phyloP scores from a whole-genome alignment of 164 flowering plant genomes.

The Macadamia tetraphylla region DNA sequence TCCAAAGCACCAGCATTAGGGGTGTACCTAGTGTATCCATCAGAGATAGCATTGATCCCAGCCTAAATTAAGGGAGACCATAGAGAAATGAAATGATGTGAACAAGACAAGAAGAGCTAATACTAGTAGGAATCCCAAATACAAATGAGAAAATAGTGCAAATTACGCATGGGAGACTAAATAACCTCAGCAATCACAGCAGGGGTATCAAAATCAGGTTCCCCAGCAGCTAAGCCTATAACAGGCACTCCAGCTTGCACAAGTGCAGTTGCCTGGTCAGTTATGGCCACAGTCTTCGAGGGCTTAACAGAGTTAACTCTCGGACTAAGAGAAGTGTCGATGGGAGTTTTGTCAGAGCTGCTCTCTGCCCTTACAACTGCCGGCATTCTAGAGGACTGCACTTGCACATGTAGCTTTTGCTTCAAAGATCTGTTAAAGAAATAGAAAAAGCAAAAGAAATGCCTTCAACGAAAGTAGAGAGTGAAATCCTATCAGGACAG shows the following conservation, averaged over 20 bases:
- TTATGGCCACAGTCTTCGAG: constrained; percentile 82
- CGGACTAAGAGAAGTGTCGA: constrained; percentile 73
- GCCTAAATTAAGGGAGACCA: constrained; percentile 40
- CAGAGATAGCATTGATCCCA: constrained; percentile 88
- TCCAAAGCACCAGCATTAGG: constrained; percentile 90
- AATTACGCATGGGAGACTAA: not conserved
- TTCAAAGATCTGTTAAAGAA: constrained; percentile 22
- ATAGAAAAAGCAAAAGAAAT: not conserved
- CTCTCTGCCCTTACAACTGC: constrained; percentile 37
- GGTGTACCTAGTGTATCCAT: constrained; percentile 89
- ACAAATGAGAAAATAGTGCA: not conserved
- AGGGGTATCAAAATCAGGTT: constrained; percentile 97
- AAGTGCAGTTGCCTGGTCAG: constrained; percentile 92
- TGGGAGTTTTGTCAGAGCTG: constrained; percentile 25
- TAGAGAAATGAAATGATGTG: not conserved
- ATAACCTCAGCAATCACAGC: constrained; percentile 65
- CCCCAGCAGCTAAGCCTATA: constrained; percentile 90
- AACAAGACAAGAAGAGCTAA: not conserved
- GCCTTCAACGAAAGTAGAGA: not conserved
- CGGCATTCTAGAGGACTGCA: constrained; percentile 16
- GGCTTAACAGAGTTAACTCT: constrained; percentile 87
- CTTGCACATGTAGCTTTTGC: constrained; percentile 10
- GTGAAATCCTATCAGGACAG: not conserved
- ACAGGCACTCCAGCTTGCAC: constrained; percentile 88
- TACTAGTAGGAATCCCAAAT: not conserved